These are phyloP conservation scores for Thalassia testudinum DNA, from an alignment of 116 monocot species.

Conservation along the genomic window DNA sequence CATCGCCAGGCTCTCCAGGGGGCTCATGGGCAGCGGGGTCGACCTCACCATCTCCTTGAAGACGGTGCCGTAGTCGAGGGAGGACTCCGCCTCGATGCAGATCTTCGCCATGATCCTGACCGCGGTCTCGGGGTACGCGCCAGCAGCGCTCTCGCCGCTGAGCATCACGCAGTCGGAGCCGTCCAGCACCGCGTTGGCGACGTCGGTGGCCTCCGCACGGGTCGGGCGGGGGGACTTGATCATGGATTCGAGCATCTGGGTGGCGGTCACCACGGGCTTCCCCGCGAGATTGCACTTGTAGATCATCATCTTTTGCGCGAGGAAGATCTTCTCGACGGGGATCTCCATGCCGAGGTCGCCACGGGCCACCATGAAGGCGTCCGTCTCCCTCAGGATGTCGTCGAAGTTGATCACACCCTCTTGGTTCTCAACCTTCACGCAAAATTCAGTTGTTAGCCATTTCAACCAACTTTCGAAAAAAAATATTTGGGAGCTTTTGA, in stretches of 20 bases:
- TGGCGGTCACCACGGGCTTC: constrained; percentile 83
- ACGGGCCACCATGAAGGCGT: constrained; percentile 85
- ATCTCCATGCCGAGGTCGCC: constrained; percentile 96
- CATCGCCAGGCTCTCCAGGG: constrained; percentile 73
- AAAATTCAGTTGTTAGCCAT: too few relatives aligned
- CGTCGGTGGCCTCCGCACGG: constrained; percentile 75
- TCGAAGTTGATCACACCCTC: constrained; percentile 93
- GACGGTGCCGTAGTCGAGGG: constrained; percentile 56
- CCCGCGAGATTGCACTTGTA: constrained; percentile 87
- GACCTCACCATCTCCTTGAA: constrained; percentile 66
- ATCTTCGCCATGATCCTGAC: constrained; percentile 74
- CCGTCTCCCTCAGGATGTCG: constrained; percentile 69
- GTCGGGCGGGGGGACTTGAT: constrained; percentile 90
- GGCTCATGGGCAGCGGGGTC: constrained; percentile 79
- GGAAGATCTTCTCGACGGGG: constrained; percentile 90
- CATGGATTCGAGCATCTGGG: constrained; percentile 96
- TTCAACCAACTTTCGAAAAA: too few relatives aligned
- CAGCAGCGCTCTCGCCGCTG: constrained; percentile 87
- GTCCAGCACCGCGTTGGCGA: constrained; percentile 49
- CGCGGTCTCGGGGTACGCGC: constrained; percentile 76
- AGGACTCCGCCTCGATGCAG: constrained; percentile 79
- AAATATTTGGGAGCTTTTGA: too few relatives aligned
- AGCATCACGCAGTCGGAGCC: constrained; percentile 95
- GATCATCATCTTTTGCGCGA: constrained; percentile 95
- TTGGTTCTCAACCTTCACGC: constrained; percentile 74